Evolutionary conservation across 2,329 filamentous ascomycete genomes (phyloP).

Genomic region (Emmonsiellopsis sp.): DNA sequence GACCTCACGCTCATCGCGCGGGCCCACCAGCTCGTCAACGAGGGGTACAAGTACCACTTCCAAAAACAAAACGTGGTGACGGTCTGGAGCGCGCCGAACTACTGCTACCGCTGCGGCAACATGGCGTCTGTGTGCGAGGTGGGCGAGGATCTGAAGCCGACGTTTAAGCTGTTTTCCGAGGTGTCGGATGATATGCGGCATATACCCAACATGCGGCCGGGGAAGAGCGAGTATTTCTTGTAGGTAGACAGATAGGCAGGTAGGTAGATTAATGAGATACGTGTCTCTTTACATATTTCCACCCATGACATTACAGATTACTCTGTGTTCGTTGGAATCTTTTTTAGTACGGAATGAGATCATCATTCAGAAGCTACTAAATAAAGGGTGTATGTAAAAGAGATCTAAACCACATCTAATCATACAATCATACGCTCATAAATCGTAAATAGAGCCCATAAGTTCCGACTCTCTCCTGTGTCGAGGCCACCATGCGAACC

Average conservation of each 20-base stretch:
- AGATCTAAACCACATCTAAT: too few species aligned
- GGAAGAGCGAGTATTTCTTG: constrained; percentile 40
- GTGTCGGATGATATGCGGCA: constrained; percentile 39
- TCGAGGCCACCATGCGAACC: too few species aligned
- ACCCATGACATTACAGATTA: neutral
- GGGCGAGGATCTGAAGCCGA: constrained; percentile 71
- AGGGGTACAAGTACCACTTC: constrained; percentile 93
- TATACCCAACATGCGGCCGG: constrained; percentile 34
- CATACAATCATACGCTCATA: too few species aligned
- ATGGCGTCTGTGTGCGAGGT: constrained; percentile 80
- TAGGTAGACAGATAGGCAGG: constrained; percentile 14
- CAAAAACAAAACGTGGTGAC: constrained; percentile 97
- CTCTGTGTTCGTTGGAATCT: neutral
- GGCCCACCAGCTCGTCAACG: constrained; percentile 98
- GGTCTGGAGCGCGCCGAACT: constrained; percentile 80
- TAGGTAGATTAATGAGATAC: neutral
- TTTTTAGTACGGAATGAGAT: neutral
- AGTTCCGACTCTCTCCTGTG: too few species aligned
- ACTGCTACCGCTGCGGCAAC: constrained; percentile 98
- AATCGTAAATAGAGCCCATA: too few species aligned
- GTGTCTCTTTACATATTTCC: neutral
- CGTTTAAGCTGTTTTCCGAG: constrained; percentile 56
- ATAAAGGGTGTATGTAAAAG: too few species aligned
- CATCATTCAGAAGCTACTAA: too few species aligned
- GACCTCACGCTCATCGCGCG: constrained; percentile 89